A percentile compares a stretch with the other conserved stretches of the same genome.
phyloP scores from a whole-genome alignment of 129 eudicot species.

The Helichrysum umbraculigerum region DNA sequence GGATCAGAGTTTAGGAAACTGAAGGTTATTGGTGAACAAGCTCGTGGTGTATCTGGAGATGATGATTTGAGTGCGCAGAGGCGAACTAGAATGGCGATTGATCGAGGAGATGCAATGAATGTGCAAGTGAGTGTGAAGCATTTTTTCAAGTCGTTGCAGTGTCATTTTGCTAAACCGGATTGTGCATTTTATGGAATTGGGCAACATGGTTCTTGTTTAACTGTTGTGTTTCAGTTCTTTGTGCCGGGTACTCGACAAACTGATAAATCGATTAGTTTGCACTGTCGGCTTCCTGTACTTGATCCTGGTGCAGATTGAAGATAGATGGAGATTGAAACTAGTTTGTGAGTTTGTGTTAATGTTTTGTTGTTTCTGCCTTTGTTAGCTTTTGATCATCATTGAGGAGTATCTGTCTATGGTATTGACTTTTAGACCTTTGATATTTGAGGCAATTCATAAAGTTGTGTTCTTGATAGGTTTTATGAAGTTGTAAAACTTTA shows the following conservation, averaged over 20 bases:
- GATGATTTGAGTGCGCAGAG: slow-evolving; percentile 54
- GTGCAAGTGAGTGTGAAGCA: slow-evolving; percentile 96
- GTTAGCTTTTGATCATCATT: neutral
- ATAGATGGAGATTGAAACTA: neutral
- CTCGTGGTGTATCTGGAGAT: slow-evolving; percentile 46
- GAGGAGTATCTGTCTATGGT: neutral
- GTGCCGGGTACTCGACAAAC: slow-evolving; percentile 85
- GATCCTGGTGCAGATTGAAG: slow-evolving; percentile 74
- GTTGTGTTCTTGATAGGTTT: too few relatives aligned
- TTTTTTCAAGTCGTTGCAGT: slow-evolving; percentile 76
- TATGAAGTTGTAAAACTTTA: too few relatives aligned
- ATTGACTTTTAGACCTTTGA: neutral
- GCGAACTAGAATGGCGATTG: slow-evolving; percentile 58
- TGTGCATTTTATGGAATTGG: slow-evolving; percentile 89
- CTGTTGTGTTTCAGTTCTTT: slow-evolving; percentile 84
- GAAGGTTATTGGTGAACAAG: slow-evolving; percentile 72
- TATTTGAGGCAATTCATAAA: too few relatives aligned
- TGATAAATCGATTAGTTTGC: slow-evolving; percentile 85
- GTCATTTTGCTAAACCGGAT: slow-evolving; percentile 89
- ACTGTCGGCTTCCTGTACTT: slow-evolving; percentile 95
- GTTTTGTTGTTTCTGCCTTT: slow-evolving; percentile 3
- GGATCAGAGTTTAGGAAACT: slow-evolving; percentile 87
- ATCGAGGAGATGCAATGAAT: slow-evolving; percentile 66
- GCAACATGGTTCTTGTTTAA: slow-evolving; percentile 71
- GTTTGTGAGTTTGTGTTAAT: neutral